Base-by-base conservation (phyloP, 1,139 yeast genomes). In the Eremothecium gossypii region DNA sequence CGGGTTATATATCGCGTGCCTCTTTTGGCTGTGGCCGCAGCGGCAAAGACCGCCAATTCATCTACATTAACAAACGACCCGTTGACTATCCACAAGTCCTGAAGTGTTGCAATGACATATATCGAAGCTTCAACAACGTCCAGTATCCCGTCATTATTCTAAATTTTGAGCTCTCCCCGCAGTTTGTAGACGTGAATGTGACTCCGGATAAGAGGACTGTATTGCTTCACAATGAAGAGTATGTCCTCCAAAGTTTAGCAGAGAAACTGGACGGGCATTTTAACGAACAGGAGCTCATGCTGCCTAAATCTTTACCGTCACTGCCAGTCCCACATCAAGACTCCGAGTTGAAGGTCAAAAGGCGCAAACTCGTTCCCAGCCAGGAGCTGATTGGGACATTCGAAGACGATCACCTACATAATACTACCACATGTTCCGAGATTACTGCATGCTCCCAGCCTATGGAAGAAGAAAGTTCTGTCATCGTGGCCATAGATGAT, bases 201-300 rank as follows among this genome's bases (percentile, higher is more conserved):
- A 79, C 95, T 0, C 98, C 98, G 0, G 96, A 91, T 57, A 91
- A 91, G 57, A 68, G 93, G 38, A 74, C 77, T 2, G 69, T 91
- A 2, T 57, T 85, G 51, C 58, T 91, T 1, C 89, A 82, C 44
- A 70, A 77, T 47, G 96, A 89, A 58, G 61, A 63, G 4, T 60
- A 64, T 10, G 58, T 87, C 1, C 53, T 83, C 7, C 83, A 79
- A 32, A 61, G 64, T 1, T 52, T 86, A 2, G 65, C 73, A 43
- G 68, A 63, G 23, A 58, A 62, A 30, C 49, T 81, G 20, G 51
- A 55, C 1, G 55, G 59, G 1, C 69, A 71, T 49, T 81, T 69
- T 54, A 68, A 71, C 37, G 46, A 52, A 0, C 74, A 71, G 48
- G 79, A 72, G 33, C 66, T 70, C 40, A 60, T 73, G 20, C 44